These are phyloP conservation scores for Mycena venus DNA, from an alignment of 768 basidiomycete genomes.

Conservation along the genomic window DNA sequence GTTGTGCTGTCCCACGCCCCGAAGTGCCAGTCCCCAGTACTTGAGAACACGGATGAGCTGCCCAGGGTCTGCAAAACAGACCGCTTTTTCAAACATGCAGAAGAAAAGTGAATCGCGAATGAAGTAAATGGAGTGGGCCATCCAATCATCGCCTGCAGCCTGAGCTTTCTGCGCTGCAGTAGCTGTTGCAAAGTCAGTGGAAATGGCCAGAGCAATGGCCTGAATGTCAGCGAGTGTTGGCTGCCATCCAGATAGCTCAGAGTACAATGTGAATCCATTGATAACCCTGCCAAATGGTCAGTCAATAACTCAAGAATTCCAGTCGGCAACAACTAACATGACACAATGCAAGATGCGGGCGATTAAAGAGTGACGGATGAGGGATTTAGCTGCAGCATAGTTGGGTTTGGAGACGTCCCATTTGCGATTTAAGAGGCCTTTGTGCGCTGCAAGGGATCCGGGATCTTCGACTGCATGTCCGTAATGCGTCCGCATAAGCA, in stretches of 20 bases:
- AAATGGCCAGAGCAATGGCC: conserved; percentile 9
- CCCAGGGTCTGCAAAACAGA: conserved; percentile 47
- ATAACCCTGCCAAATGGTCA: conserved; percentile 17
- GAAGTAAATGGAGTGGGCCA: conserved; percentile 42
- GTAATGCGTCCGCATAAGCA: too few species aligned
- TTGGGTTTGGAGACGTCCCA: conserved; percentile 35
- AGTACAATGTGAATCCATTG: conserved; percentile 19
- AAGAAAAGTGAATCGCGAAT: conserved; percentile 44
- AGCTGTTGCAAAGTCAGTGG: neutral
- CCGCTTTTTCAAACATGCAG: conserved; percentile 45
- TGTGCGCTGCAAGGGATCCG: too few species aligned
- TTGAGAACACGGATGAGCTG: conserved; percentile 39
- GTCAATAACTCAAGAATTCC: neutral
- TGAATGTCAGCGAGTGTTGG: conserved; percentile 16
- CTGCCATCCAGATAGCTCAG: too few species aligned
- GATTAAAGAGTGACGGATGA: conserved; percentile 36
- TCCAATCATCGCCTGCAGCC: neutral
- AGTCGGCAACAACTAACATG: conserved; percentile 13
- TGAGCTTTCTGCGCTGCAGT: too few species aligned
- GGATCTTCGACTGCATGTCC: too few species aligned
- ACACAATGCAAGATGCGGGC: conserved; percentile 30
- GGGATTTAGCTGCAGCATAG: conserved; percentile 35
- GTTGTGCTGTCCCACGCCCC: conserved; percentile 46
- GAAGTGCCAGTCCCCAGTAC: conserved; percentile 30
- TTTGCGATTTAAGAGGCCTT: too few species aligned